phyloP scores from a whole-genome alignment of 371 early-diverging fungal species.

The Syncephalastrum contaminatum region DNA sequence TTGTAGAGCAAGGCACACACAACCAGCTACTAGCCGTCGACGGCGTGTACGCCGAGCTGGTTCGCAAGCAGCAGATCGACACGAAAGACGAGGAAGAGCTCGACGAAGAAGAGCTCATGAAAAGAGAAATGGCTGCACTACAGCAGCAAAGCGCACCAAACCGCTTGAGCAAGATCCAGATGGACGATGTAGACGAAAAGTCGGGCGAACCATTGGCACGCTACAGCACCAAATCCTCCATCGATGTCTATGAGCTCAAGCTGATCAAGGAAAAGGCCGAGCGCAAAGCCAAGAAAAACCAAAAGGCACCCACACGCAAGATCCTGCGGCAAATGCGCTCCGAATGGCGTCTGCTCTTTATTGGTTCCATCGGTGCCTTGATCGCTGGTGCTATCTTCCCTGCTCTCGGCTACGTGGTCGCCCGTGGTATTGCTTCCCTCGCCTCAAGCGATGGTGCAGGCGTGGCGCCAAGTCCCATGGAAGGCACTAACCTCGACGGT shows the following conservation, averaged over 20 bases:
- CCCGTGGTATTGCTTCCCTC: slow-evolving; percentile 16
- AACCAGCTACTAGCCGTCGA: slow-evolving; percentile 41
- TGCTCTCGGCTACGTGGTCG: slow-evolving; percentile 29
- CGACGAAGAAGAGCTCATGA: slow-evolving; percentile 12
- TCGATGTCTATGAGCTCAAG: slow-evolving; percentile 29
- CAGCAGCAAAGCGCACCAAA: not conserved
- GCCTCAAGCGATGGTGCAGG: not conserved
- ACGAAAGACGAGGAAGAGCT: slow-evolving; percentile 10
- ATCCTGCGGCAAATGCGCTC: slow-evolving; percentile 33
- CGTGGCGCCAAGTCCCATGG: slow-evolving; percentile 29
- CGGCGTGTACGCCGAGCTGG: slow-evolving; percentile 45
- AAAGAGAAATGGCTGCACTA: slow-evolving; percentile 3
- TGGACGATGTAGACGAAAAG: slow-evolving; percentile 4
- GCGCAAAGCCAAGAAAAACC: slow-evolving; percentile 30
- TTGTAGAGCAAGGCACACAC: slow-evolving; percentile 72
- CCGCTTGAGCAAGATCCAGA: slow-evolving; percentile 5
- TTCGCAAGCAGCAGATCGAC: slow-evolving; percentile 46
- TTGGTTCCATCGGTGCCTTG: slow-evolving; percentile 41
- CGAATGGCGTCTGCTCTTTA: slow-evolving; percentile 33
- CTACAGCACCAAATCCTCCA: slow-evolving; percentile 7
- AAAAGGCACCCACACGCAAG: slow-evolving; percentile 38
- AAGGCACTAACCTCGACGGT: slow-evolving; percentile 67
- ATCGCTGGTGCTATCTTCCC: slow-evolving; percentile 52
- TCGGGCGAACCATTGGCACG: slow-evolving; percentile 6
- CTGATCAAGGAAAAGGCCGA: slow-evolving; percentile 32